Percentiles rank a stretch among this genome's conserved stretches.
Conservation (phyloP, 768 basidiomycete species). For the Pisolithus sp. region DNA sequence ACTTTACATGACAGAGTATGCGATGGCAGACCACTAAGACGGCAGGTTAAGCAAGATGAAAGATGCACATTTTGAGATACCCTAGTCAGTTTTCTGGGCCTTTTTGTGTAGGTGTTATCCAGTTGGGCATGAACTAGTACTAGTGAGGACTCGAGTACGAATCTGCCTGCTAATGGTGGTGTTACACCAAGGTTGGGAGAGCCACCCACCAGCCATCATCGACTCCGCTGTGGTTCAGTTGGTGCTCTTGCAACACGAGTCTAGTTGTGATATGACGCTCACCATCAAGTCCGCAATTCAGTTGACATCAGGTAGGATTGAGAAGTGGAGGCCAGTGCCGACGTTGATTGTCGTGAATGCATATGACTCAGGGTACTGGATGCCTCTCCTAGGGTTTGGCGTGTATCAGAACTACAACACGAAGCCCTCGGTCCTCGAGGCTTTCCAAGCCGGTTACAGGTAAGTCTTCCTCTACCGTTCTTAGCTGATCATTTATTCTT, state of each 20-base stretch:
- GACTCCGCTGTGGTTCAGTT: not conserved
- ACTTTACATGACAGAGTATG: too few species aligned
- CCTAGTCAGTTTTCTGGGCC: too few species aligned
- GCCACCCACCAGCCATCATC: not conserved
- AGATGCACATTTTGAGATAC: too few species aligned
- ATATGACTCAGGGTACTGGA: slow-evolving; percentile 37
- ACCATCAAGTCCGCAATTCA: slow-evolving; percentile 27
- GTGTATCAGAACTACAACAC: slow-evolving; percentile 64
- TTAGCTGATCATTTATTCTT: not conserved
- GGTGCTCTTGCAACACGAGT: not conserved
- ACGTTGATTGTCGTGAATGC: not conserved
- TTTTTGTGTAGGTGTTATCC: not conserved
- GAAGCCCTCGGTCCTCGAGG: slow-evolving; percentile 49
- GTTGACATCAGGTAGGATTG: slow-evolving; percentile 31
- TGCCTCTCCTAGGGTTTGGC: slow-evolving; percentile 66
- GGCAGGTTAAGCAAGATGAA: too few species aligned
- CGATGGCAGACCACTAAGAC: too few species aligned
- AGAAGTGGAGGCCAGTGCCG: slow-evolving; percentile 2
- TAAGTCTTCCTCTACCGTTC: slow-evolving; percentile 12
- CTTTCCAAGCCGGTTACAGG: slow-evolving; percentile 64
- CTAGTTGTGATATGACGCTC: slow-evolving; percentile 14
- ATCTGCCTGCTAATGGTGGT: too few species aligned
- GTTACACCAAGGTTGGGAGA: not conserved
- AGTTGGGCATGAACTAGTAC: not conserved
- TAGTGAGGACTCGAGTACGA: too few species aligned